Base-by-base conservation (phyloP, 176 grass and related monocot species). In the Ananas comosus region DNA sequence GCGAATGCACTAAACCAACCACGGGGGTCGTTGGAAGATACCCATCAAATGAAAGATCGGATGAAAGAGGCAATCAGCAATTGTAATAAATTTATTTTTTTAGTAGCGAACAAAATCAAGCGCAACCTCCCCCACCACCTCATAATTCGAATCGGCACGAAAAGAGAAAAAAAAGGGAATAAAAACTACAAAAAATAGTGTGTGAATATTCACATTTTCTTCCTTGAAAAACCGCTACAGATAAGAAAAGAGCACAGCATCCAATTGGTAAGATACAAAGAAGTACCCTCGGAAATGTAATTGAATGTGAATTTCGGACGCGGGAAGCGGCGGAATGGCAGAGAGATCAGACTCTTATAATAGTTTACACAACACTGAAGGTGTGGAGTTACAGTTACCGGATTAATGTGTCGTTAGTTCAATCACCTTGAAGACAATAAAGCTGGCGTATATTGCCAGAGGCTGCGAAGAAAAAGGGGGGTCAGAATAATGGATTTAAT, bases 391-490 rank as follows among this genome's bases (percentile, higher is more conserved):
- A 23, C 52, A 48, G 22, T 54, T 56, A 42, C 18, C 27, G 47
- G 64, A 13, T 11, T 51, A 57, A 1, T 12, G 51, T 51, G 56
- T 19, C 2, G 2, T 57, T 50, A 16, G 65, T 28, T 96, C 83
- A 97, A 68, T 97, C 86, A 9, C 81, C 81, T 77, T 97, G 93
- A 67, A 97, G 87, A 75, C 93, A 92, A 85, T 97, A 97, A 16
- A 97, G 83, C 86, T 92, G 93, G 63, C 89, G 93, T 61, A 97
- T 87, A 70, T 97, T 97, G 51, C 93, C 89, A 0, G 93, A 92
- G 74, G 89, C 93, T 97, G 83, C 56, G 69, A 72, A 73, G 49
- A 82, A 63, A 49, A 73, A 69, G 33, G 33, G 33, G 0, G 33
- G 33, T 42, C 10, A 49, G 9, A n/a, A 85, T 28, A 12, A n/a